These are phyloP conservation scores for Scheffersomyces illinoinensis DNA, from an alignment of 1,139 yeast species.

Conservation along the genomic window DNA sequence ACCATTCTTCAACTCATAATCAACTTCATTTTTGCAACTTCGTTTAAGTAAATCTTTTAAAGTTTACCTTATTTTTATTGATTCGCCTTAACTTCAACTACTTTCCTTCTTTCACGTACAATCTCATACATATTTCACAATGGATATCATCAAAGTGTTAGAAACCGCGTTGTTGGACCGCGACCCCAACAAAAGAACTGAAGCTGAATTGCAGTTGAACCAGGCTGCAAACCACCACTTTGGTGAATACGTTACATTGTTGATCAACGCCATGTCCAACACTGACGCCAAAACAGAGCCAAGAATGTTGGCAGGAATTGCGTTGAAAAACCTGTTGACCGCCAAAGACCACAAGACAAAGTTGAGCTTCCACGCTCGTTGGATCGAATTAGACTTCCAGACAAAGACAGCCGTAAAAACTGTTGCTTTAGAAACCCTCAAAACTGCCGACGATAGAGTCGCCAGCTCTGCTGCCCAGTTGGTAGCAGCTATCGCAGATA, in stretches of 20 bases:
- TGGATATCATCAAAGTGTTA: slow-evolving; percentile 73
- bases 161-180: slow-evolving; percentile 74
- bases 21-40: background rate
- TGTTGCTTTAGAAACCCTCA: slow-evolving; percentile 62
- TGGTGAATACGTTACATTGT: slow-evolving; percentile 65
- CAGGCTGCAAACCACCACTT: slow-evolving; percentile 76
- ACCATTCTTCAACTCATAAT: background rate
- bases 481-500: slow-evolving; percentile 94
- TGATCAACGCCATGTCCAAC: slow-evolving; percentile 73
- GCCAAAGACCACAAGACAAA: slow-evolving; percentile 65
- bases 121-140: slow-evolving; percentile 14
- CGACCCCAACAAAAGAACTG: slow-evolving; percentile 68
- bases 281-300: slow-evolving; percentile 73
- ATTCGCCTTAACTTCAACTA: background rate
- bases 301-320: slow-evolving; percentile 88
- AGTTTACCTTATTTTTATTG: too few relatives aligned
- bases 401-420: slow-evolving; percentile 68
- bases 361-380: slow-evolving; percentile 56
- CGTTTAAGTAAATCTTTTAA: background rate
- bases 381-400: slow-evolving; percentile 58
- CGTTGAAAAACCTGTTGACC: slow-evolving; percentile 81
- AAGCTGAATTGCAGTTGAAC: slow-evolving; percentile 79
- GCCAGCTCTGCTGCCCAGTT: slow-evolving; percentile 91
- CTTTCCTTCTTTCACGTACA: background rate
- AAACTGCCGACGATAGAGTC: slow-evolving; percentile 71